Conservation (phyloP, 495 filamentous ascomycete genomes). For the Aspergillus coremiiformis region DNA sequence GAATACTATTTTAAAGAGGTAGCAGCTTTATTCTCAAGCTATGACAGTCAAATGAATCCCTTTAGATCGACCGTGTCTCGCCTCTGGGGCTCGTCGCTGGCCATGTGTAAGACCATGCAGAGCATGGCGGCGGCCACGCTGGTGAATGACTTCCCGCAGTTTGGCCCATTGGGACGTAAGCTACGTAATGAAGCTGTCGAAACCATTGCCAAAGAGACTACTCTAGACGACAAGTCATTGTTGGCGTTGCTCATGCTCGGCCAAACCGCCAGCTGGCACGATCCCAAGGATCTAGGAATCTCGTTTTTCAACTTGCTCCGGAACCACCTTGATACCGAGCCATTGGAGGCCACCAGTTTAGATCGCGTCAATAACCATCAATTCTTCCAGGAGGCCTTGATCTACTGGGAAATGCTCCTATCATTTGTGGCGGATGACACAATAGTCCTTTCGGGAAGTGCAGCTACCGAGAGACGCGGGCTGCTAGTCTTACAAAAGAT, state of each 20-base stretch:
- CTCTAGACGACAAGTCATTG: slow-evolving; percentile 42
- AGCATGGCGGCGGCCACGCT: slow-evolving; percentile 56
- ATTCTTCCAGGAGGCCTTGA: slow-evolving; percentile 51
- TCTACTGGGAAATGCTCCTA: slow-evolving; percentile 57
- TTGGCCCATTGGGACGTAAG: slow-evolving; percentile 42
- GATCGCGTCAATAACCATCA: slow-evolving; percentile 40
- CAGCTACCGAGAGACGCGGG: slow-evolving; percentile 16
- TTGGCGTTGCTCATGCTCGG: slow-evolving; percentile 49
- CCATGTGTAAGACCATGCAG: slow-evolving; percentile 53
- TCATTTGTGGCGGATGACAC: slow-evolving; percentile 48
- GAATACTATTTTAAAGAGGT: slow-evolving; percentile 57
- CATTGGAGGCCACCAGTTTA: slow-evolving; percentile 10
- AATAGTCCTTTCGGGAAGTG: slow-evolving; percentile 22
- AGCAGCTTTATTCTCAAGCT: slow-evolving; percentile 49
- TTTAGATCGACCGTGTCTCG: slow-evolving; percentile 49
- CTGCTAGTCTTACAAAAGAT: slow-evolving; percentile 34
- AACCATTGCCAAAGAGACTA: slow-evolving; percentile 38
- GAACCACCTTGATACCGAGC: slow-evolving; percentile 35
- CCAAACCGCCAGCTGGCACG: slow-evolving; percentile 51
- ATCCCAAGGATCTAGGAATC: slow-evolving; percentile 46
- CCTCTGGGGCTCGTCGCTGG: slow-evolving; percentile 48
- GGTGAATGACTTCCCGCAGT: slow-evolving; percentile 49
- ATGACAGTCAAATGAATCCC: slow-evolving; percentile 52
- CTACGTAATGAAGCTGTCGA: slow-evolving; percentile 47
- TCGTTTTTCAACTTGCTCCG: slow-evolving; percentile 41